Percentiles rank a stretch among this genome's conserved stretches.
phyloP scores from a whole-genome alignment of 495 filamentous ascomycete genomes.

The Aspergillus mulundensis region DNA sequence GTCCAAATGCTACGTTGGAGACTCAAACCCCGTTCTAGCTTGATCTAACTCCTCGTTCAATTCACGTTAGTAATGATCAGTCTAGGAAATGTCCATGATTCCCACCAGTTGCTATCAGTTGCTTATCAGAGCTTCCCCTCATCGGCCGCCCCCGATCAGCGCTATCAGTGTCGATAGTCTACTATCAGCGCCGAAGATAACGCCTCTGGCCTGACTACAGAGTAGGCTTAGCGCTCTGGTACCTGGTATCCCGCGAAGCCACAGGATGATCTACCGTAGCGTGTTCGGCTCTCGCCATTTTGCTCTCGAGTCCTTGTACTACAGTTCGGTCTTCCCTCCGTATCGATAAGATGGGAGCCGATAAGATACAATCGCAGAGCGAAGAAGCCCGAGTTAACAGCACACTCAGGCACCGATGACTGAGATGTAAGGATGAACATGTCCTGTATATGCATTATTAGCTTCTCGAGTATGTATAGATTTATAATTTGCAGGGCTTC shows the following conservation, averaged over 20 bases:
- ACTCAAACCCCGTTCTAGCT: not conserved
- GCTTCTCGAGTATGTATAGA: no score
- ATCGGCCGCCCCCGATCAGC: slow-evolving; percentile 4
- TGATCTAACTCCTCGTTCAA: not conserved
- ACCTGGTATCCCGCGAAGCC: not conserved
- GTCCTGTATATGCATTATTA: no score
- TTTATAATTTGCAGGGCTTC: no score
- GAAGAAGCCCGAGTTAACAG: no score
- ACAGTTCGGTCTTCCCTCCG: no score
- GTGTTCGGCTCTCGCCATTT: not conserved
- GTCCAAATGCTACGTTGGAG: not conserved
- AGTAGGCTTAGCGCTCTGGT: not conserved
- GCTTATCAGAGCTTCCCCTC: slow-evolving; percentile 5
- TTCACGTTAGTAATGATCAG: not conserved
- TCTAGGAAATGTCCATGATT: not conserved
- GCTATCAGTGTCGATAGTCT: not conserved
- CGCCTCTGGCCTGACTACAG: not conserved
- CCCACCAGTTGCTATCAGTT: not conserved
- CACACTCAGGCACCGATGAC: no score
- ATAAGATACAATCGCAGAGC: no score
- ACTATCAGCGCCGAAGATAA: slow-evolving; percentile 1
- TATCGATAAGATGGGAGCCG: no score
- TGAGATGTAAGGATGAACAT: no score
- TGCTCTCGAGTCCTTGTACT: not conserved
- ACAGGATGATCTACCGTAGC: no score